phyloP scores from a whole-genome alignment of 306 rosid genomes.

The Gastrolobium bilobum region DNA sequence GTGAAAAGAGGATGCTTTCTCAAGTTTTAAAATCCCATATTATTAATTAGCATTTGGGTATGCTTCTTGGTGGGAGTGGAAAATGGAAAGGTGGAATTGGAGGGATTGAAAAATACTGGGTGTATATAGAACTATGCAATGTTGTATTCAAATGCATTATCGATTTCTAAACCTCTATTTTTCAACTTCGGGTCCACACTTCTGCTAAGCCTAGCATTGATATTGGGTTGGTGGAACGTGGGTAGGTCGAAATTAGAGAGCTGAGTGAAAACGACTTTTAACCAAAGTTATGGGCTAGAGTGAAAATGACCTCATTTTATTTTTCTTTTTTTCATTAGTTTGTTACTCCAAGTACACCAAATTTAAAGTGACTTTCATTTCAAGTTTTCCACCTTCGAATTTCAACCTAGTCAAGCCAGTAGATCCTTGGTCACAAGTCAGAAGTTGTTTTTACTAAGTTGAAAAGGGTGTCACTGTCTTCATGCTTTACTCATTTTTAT shows the following conservation, averaged over 20 bases:
- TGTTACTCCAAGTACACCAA: neutral
- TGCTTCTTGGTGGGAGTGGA: slow-evolving; percentile 11
- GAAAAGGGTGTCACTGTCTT: neutral
- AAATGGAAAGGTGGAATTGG: slow-evolving; percentile 9
- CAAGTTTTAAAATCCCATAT: slow-evolving; percentile 7
- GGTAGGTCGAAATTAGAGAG: neutral
- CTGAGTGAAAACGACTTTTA: slow-evolving; percentile 28
- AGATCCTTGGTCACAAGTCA: slow-evolving; percentile 2
- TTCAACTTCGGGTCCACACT: slow-evolving; percentile 22
- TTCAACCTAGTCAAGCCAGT: neutral
- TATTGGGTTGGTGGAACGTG: slow-evolving; percentile 8
- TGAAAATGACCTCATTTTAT: slow-evolving; percentile 9
- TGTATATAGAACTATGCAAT: slow-evolving; percentile 18
- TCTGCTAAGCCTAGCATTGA: slow-evolving; percentile 17
- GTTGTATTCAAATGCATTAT: neutral
- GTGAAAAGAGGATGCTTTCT: slow-evolving; percentile 13
- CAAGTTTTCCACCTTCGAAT: slow-evolving; percentile 3
- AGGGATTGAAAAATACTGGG: neutral
- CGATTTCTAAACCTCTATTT: neutral
- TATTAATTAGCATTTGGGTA: neutral
- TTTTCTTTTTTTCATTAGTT: neutral
- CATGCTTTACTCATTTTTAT: neutral
- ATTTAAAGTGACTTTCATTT: slow-evolving; percentile 18
- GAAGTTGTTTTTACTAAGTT: neutral
- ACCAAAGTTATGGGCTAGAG: neutral